phyloP scores from a whole-genome alignment of 768 basidiomycete species.

The Pulveroboletus sp. region DNA sequence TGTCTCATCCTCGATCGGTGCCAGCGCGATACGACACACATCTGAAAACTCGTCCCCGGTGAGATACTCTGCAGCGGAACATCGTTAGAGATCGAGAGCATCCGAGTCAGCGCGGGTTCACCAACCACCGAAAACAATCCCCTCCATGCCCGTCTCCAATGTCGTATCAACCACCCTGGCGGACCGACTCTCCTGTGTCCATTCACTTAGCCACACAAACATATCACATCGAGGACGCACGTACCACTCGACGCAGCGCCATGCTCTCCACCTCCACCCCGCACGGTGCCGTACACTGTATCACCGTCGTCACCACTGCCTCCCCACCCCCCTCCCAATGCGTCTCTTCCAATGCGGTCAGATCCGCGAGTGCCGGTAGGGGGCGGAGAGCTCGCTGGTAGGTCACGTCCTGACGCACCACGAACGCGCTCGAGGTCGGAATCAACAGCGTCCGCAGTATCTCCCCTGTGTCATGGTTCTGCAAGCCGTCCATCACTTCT shows the following conservation, averaged over 20 bases:
- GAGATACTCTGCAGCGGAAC: conserved; percentile 45
- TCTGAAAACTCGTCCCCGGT: conserved; percentile 63
- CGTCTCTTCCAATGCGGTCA: conserved; percentile 48
- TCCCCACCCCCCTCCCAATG: conserved; percentile 53
- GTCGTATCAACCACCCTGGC: conserved; percentile 52
- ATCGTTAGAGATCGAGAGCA: neutral
- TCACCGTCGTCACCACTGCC: conserved; percentile 47
- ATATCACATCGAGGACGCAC: conserved; percentile 5
- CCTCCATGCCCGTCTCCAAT: conserved; percentile 40
- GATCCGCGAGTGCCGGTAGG: conserved; percentile 47
- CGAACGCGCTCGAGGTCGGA: conserved; percentile 61
- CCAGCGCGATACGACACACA: conserved; percentile 47
- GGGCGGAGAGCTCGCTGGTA: conserved; percentile 45
- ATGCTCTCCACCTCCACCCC: conserved; percentile 49
- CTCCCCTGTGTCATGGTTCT: conserved; percentile 41
- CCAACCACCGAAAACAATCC: conserved; percentile 46
- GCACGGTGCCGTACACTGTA: conserved; percentile 56
- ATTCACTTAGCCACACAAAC: neutral
- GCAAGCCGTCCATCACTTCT: neutral
- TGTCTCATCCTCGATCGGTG: conserved; percentile 37
- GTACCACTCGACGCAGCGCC: conserved; percentile 44
- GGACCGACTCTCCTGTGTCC: conserved; percentile 37
- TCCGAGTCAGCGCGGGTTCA: neutral
- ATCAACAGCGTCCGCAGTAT: conserved; percentile 62
- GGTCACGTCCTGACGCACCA: conserved; percentile 44